phyloP scores from a whole-genome alignment of 495 filamentous ascomycete genomes.

The Terfezia claveryi region DNA sequence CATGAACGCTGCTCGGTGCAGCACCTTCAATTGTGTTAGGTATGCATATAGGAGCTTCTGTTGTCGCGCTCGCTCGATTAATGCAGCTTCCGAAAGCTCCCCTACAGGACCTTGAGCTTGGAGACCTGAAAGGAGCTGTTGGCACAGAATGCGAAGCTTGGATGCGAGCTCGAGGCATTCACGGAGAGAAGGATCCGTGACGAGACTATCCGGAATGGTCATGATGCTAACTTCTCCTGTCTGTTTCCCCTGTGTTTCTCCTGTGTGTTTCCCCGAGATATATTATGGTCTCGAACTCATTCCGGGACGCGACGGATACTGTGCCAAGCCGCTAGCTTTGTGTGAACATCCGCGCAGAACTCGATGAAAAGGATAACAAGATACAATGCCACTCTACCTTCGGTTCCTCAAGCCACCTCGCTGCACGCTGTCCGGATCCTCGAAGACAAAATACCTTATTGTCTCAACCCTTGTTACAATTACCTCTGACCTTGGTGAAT shows the following conservation, averaged over 20 bases:
- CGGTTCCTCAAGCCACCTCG: conserved; percentile 48
- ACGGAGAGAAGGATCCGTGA: conserved; percentile 46
- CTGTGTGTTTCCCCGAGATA: too few relatives aligned
- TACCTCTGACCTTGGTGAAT: conserved; percentile 77
- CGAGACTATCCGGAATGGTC: conserved; percentile 32
- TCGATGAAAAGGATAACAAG: not conserved
- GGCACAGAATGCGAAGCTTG: conserved; percentile 48
- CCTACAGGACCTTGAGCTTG: conserved; percentile 21
- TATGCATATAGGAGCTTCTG: conserved; percentile 63
- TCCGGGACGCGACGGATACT: too few relatives aligned
- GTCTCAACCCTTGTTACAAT: conserved; percentile 47
- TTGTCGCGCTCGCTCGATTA: conserved; percentile 44
- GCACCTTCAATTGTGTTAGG: conserved; percentile 56
- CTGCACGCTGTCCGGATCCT: conserved; percentile 21
- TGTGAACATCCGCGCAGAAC: too few relatives aligned
- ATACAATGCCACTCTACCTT: conserved; percentile 29
- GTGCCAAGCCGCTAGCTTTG: too few relatives aligned
- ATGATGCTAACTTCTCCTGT: conserved; percentile 16
- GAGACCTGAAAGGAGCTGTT: conserved; percentile 42
- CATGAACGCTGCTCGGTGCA: conserved; percentile 62
- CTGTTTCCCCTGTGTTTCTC: not conserved
- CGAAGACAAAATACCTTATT: conserved; percentile 13
- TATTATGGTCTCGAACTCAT: too few relatives aligned
- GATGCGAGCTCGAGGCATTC: conserved; percentile 50
- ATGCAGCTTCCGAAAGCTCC: not conserved